Base-by-base conservation (phyloP, 2,329 filamentous ascomycete genomes). In the Sporothrix pallida region DNA sequence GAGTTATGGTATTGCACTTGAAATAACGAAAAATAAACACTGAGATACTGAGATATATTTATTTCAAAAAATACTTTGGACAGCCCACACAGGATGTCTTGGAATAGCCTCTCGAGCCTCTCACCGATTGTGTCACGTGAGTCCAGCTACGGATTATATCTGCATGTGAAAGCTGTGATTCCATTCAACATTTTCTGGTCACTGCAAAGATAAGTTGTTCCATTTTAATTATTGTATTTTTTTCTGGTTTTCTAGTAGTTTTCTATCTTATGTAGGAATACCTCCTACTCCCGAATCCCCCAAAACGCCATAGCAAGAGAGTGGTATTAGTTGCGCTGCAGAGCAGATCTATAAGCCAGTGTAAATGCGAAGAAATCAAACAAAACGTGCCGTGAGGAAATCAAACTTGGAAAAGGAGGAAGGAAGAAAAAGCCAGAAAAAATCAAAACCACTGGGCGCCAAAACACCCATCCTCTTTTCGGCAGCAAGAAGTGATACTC, bases 321-420 rank as follows among this genome's bases (percentile, higher is more conserved):
- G 56, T 60, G 56, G 56, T 60, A 60, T 60, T 37, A 60, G 56
- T 37, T 60, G 26, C 56, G 56, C 56, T 60, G 56, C 7, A 60
- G 26, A 65, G 60, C 60, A 23, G n/a, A 46, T 46, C 60, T 65
- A 46, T 65, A 63, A 20, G 2, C 20, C 12, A 63, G 42, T 15
- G 37, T 23, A 46, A 46, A 23, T 20, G 37, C 37, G 46, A 65
- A 42, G 3, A 20, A 65, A 46, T 2, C 9, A 46, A 37, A 37
- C 31, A 37, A 37, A 37, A 63, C 2, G 44, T 17, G 60, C 60
- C 60, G 37, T 63, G 17, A 44, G 17, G 31, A 63, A 63, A n/a
- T 12, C 7, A 63, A 20, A 46, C 9, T 26, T 26, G 23, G 23
- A 26, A 26, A 12, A 56, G 2, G 4, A 20, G 44, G 9, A 56